These are phyloP conservation scores for Capsicum chinense DNA, from an alignment of 257 asterid genomes.

Conservation along the genomic window DNA sequence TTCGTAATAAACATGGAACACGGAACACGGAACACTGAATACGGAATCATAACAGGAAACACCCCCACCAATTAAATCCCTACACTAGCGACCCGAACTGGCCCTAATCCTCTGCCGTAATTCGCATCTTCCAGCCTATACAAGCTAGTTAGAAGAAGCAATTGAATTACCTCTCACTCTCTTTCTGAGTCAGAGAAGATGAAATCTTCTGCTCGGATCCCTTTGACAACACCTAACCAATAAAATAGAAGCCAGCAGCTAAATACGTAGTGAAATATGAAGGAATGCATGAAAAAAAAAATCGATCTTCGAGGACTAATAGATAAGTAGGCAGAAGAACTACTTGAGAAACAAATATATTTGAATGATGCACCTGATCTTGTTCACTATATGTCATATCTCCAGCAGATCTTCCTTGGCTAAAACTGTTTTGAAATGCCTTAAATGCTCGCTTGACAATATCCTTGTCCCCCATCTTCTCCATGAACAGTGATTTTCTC, in stretches of 20 bases:
- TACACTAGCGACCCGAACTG: no score
- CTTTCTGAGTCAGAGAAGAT: slow-evolving; percentile 48
- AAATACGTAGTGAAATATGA: not conserved
- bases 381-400: slow-evolving; percentile 48
- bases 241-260: slow-evolving; percentile 21
- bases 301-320: not conserved
- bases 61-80: no score
- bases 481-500: slow-evolving; percentile 89
- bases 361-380: slow-evolving; percentile 48
- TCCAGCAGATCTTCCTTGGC: slow-evolving; percentile 43
- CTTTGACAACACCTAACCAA: slow-evolving; percentile 52
- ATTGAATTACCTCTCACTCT: slow-evolving; percentile 61
- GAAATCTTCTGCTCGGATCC: slow-evolving; percentile 50
- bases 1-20: no score
- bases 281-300: not conserved
- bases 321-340: not conserved
- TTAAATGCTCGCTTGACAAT: slow-evolving; percentile 85
- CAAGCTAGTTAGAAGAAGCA: not conserved
- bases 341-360: slow-evolving; percentile 10
- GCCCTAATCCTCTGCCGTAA: no score
- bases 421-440: slow-evolving; percentile 69
- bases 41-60: no score
- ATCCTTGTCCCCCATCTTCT: slow-evolving; percentile 96
- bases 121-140: no score
- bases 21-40: no score